Conservation (phyloP, 345 rosid species). For the Clarkia xantiana region DNA sequence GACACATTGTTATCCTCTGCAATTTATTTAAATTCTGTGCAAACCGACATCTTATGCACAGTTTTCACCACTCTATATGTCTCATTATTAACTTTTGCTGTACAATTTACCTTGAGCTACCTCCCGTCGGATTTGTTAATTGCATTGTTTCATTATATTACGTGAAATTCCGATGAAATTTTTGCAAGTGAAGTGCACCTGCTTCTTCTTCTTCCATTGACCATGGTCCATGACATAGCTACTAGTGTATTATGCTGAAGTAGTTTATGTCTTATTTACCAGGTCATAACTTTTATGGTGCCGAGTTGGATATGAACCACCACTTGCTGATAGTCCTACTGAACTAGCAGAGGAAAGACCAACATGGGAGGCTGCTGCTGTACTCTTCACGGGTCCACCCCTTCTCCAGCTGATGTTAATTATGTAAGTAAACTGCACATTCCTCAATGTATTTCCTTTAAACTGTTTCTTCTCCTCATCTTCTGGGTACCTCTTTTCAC, state of each 20-base stretch:
- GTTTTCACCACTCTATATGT: no score
- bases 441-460: conserved; percentile 10
- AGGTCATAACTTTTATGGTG: background rate
- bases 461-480: background rate
- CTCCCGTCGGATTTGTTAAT: no score
- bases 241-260: background rate
- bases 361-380: conserved; percentile 92
- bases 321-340: background rate
- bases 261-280: background rate
- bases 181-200: no score
- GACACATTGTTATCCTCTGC: no score
- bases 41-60: no score
- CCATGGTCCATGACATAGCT: no score
- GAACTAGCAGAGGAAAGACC: conserved; percentile 1
- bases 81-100: no score
- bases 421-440: conserved; percentile 31
- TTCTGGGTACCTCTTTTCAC: background rate
- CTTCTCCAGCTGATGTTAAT: conserved; percentile 30
- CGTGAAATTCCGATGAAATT: no score
- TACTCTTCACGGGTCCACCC: conserved; percentile 38
- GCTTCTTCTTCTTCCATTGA: no score
- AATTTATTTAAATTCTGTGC: no score
- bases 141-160: no score
- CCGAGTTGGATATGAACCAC: conserved; percentile 6
- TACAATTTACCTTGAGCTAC: no score